Conservation (phyloP, 345 rosid genomes). For the Citrus glauca region DNA sequence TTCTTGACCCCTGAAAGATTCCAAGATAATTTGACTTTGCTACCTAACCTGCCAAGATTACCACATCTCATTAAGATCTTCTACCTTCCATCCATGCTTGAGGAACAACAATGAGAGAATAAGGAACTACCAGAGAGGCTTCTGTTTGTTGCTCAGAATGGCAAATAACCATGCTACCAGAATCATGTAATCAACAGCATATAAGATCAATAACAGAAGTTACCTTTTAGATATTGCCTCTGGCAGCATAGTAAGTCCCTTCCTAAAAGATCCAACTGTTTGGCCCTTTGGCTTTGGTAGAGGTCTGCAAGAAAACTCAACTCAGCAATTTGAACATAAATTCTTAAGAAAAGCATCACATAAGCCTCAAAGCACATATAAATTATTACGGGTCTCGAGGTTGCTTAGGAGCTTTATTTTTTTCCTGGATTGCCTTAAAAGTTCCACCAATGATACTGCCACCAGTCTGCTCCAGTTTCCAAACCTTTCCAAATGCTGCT, state of each 20-base stretch:
- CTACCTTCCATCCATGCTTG: not conserved
- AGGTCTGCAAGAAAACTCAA: slow-evolving; percentile 42
- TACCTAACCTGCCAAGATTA: slow-evolving; percentile 62
- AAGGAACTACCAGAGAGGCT: not conserved
- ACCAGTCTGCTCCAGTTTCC: slow-evolving; percentile 89
- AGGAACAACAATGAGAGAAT: not conserved
- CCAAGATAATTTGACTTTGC: slow-evolving; percentile 79
- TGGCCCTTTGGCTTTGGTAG: slow-evolving; percentile 91
- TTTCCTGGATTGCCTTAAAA: slow-evolving; percentile 74
- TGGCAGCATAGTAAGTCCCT: slow-evolving; percentile 84
- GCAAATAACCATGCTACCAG: not conserved
- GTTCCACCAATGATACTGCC: slow-evolving; percentile 87
- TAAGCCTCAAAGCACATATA: slow-evolving; percentile 17
- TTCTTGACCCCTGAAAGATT: slow-evolving; percentile 67
- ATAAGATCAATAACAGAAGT: not conserved
- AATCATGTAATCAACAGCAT: not conserved
- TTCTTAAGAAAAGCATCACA: slow-evolving; percentile 2
- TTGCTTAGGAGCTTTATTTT: slow-evolving; percentile 54
- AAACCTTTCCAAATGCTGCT: slow-evolving; percentile 95
- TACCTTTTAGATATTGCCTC: slow-evolving; percentile 85
- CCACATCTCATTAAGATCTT: slow-evolving; percentile 14
- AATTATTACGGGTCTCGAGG: slow-evolving; percentile 74
- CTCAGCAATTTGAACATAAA: slow-evolving; percentile 7
- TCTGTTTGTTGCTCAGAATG: not conserved
- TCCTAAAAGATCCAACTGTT: slow-evolving; percentile 91